phyloP scores from a whole-genome alignment of 371 early-diverging fungal species.

The Mycotypha africana region DNA sequence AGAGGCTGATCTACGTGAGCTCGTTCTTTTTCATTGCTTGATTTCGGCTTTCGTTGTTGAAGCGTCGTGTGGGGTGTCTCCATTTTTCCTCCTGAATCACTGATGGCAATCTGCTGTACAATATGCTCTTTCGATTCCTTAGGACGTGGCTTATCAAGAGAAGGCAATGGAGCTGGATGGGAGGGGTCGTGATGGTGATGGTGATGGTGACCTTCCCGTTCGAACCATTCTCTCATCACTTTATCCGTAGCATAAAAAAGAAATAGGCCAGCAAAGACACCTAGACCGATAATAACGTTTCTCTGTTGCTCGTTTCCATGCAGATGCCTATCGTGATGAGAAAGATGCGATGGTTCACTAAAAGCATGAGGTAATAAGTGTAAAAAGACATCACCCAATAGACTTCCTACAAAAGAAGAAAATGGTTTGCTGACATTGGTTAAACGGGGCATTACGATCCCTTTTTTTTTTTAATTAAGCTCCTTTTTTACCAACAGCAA shows the following conservation, averaged over 20 bases:
- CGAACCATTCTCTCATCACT: conserved; percentile 68
- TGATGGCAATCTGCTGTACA: neutral
- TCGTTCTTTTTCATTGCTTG: neutral
- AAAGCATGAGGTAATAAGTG: conserved; percentile 83
- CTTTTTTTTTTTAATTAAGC: no score
- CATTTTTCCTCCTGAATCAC: no score
- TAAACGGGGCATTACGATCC: neutral
- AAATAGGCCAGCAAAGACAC: conserved; percentile 71
- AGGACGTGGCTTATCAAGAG: no score
- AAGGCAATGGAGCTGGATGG: no score
- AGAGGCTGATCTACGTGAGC: neutral
- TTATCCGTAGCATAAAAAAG: conserved; percentile 77
- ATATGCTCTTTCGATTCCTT: conserved; percentile 1
- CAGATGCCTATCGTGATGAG: conserved; percentile 24
- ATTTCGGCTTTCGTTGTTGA: no score
- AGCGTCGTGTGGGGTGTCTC: neutral
- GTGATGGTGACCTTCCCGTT: conserved; percentile 53
- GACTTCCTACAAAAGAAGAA: conserved; percentile 42
- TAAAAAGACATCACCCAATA: conserved; percentile 85
- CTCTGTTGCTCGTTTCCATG: conserved; percentile 24
- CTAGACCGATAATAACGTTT: conserved; percentile 66
- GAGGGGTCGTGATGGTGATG: conserved; percentile 43
- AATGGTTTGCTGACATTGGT: neutral
- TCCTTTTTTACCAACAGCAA: conserved; percentile 64
- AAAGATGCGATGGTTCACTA: neutral